These are phyloP conservation scores for Quillaja saponaria DNA, from an alignment of 306 rosid species.

Conservation along the genomic window DNA sequence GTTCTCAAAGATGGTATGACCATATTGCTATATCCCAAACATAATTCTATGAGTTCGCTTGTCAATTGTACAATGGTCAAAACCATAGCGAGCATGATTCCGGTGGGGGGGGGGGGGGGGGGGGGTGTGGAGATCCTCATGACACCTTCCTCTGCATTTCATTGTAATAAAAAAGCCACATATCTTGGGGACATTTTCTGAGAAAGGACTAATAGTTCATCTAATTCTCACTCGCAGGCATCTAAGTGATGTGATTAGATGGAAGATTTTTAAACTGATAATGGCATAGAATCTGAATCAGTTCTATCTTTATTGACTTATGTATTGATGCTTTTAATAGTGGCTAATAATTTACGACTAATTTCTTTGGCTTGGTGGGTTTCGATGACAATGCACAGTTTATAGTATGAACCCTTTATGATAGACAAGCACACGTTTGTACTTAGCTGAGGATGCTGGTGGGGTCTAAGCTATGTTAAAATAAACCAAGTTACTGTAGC, in stretches of 20 bases:
- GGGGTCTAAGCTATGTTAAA: conserved; percentile 14
- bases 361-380: conserved; percentile 15
- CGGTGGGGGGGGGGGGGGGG: too few relatives aligned
- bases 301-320: conserved; percentile 29
- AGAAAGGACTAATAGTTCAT: conserved; percentile 23
- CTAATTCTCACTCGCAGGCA: conserved; percentile 33
- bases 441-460: conserved; percentile 13
- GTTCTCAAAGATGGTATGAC: conserved; percentile 24
- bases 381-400: conserved; percentile 22
- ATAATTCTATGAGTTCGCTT: conserved; percentile 18
- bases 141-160: neutral
- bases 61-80: conserved; percentile 22
- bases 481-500: conserved; percentile 3
- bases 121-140: too few relatives aligned
- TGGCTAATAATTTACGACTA: conserved; percentile 25
- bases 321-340: conserved; percentile 35
- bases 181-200: conserved; percentile 33
- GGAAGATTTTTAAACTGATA: conserved; percentile 20
- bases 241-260: conserved; percentile 28
- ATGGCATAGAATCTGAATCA: conserved; percentile 35
- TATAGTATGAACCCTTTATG: conserved; percentile 8
- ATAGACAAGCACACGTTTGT: conserved; percentile 1
- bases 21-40: conserved; percentile 15
- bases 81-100: neutral
- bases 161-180: conserved; percentile 28